Base-by-base conservation (phyloP, 2,329 filamentous ascomycete species). In the Ascochyta lentis region DNA sequence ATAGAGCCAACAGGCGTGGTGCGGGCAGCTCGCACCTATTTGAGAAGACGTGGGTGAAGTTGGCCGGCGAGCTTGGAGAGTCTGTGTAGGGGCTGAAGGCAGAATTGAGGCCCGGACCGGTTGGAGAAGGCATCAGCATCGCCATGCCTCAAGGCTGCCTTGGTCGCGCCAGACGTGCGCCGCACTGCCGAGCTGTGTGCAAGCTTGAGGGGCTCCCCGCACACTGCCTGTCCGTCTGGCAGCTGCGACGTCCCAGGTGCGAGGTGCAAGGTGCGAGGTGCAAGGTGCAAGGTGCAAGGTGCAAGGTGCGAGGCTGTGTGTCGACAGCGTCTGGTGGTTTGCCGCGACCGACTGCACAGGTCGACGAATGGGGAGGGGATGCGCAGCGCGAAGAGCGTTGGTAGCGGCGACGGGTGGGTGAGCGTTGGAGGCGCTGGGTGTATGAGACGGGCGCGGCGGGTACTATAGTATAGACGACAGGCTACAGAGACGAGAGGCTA, bases 61-160 rank as follows among this genome's bases (percentile, higher is more conserved):
- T 73, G 44, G 74, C 76, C 23, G 81, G 80, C 40, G 81, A 82
- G 60, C 75, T 79, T 46, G 81, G 80, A 38, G 80, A 81, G 61
- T 83, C 79, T 44, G 79, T 77, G 67, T 80, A 82, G n/a, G 80
- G 79, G 61, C 77, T 79, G 70, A 81, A 81, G 49, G 77, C 73
- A 60, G 79, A 81, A 60, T 75, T 74, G 56, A 80, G 67, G 58
- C 59, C 59, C 52, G 63, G 54, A 31, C 54, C 63, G 38, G 68
- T 73, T 29, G 72, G 72, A 38, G 78, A 80, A 61, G 79, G 76
- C 78, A 81, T 80, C 58, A 80, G 74, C 55, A 53, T 60, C 79
- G 74, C 74, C 74, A 77, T 77, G 67, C 61, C 69, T 69, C 60
- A 55, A 38, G 54, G 55, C 51, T 50, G 63, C 55, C 54, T 59